Evolutionary conservation across 192 early-diverging fungal species (phyloP).

Genomic region (Jimgerdemannia flammicorona): DNA sequence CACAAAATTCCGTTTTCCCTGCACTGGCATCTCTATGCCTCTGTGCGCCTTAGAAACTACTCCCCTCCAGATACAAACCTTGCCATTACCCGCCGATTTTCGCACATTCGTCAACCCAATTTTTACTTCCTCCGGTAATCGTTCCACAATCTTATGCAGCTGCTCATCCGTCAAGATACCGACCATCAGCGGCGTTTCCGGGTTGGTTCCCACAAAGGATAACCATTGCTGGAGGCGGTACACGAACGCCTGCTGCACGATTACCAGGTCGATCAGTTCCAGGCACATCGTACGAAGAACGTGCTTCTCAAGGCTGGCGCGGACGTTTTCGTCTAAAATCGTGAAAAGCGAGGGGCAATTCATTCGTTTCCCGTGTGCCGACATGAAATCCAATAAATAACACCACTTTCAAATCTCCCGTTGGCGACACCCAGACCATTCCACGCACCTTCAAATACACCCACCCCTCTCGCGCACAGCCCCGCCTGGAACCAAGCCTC

Average conservation of each 20-base stretch:
- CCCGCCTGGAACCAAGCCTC: not conserved
- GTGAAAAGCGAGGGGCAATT: not conserved
- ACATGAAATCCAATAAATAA: not conserved
- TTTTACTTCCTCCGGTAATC: not conserved
- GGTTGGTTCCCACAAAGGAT: not conserved
- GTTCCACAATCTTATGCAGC: not conserved
- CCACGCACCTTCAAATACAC: not conserved
- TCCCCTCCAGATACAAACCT: not conserved
- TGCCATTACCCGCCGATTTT: not conserved
- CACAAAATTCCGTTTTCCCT: too few species aligned
- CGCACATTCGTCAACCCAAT: not conserved
- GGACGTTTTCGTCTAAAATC: not conserved
- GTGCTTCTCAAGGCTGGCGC: not conserved
- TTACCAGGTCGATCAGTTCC: not conserved
- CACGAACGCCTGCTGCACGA: not conserved
- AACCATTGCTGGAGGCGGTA: not conserved
- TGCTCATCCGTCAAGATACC: not conserved
- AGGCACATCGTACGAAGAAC: not conserved
- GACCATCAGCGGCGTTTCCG: not conserved
- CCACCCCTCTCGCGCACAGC: not conserved
- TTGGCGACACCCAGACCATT: not conserved
- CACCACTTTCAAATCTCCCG: too few species aligned
- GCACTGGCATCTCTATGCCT: too few species aligned
- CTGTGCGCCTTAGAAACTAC: not conserved
- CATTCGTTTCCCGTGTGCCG: not conserved